Base-by-base conservation (phyloP, 169 alveolate species). In the Theileria parva region DNA sequence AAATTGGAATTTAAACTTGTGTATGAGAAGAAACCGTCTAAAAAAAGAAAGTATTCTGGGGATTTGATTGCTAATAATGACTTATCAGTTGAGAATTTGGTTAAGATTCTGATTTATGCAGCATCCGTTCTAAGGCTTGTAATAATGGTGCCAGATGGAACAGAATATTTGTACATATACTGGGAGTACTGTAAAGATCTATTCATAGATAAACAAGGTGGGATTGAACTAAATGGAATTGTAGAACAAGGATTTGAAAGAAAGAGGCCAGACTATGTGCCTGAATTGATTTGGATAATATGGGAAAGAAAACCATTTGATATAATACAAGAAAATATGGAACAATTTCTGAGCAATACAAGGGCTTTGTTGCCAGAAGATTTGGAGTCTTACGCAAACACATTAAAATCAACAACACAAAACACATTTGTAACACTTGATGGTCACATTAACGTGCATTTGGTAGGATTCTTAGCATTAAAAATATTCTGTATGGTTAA, bases 391-490 rank as follows among this genome's bases (percentile, higher is more conserved):
- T 80, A 34, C 77, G 8, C 23, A 70, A n/a, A 11, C 39, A 70
- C 72, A 30, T 3, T 67, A 25, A 12, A 11, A 44, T 69, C 59
- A 53, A 37, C 81, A 28, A 60, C 68, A 2, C 61, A 61, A 1
- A 30, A 78, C 44, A n/a, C 77, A 21, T 83, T 83, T 39, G 69
- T 59, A 2, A 59, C 80, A 19, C 59, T 69, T 0, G 85, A 77
- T 39, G 89, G 89, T 2, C 79, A 64, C 37, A 17, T 83, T 4
- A 75, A 83, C 76, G 77, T 48, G 0, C 28, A 61, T 3, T 4
- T 83, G 59, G 60, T 83, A 12, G 86, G 81, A 37, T 83, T 83
- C 71, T 21, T 83, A 28, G 59, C 73, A 75, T 69, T 83, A 61
- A 32, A 77, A 13, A 76, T 83, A 25, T 73, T 68, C 25, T 25